Base-by-base conservation (phyloP, 176 grass and related monocot species). In the Paspalum vaginatum region DNA sequence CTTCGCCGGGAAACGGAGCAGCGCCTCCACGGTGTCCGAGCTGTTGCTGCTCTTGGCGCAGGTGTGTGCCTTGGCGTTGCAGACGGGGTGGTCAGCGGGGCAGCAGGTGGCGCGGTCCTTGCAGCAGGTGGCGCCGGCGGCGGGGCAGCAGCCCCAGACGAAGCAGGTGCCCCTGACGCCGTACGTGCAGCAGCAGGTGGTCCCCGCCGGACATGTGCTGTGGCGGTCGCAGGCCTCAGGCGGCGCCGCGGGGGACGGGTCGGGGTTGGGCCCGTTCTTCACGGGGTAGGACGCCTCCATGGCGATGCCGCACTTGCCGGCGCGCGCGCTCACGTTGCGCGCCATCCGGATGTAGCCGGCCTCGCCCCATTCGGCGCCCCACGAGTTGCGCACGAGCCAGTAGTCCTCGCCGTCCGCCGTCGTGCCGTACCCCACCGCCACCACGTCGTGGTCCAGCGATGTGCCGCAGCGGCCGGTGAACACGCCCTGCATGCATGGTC, bases 361-460 rank as follows among this genome's bases (percentile, higher is more conserved):
- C 79, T 93, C 90, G 4, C 88, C 90, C 90, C 86, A 92, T 0
- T 66, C 24, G 5, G 71, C 47, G 5, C 87, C 89, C 93, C 93
- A 95, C 12, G 93, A 95, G 79, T 95, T 95, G 79, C 80, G 91
- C 20, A 95, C 87, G 0, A 81, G 64, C 93, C 90, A 95, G 82
- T 79, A 95, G 59, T 79, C 82, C 50, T 63, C 27, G 17, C 87
- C 87, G 14, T 53, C 16, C 6, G 47, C 15, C 9, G 51, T 70
- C 8, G 84, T 86, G 73, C 79, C 89, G 39, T 95, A 95, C 2
- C 93, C 89, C 2, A 92, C 82, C 0, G 87, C 93, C 0, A 86
- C 62, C 0, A 92, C 93, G 54, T 79, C 93, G 9, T 92, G 93
- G 70, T 92, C 93, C 0, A 92, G 79, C 47, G 51, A 11, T 7